Evolutionary conservation across 2,329 filamentous ascomycete genomes (phyloP), one percentile per base, ranked within the genome.

Genomic region (Stromatinia cepivora): DNA sequence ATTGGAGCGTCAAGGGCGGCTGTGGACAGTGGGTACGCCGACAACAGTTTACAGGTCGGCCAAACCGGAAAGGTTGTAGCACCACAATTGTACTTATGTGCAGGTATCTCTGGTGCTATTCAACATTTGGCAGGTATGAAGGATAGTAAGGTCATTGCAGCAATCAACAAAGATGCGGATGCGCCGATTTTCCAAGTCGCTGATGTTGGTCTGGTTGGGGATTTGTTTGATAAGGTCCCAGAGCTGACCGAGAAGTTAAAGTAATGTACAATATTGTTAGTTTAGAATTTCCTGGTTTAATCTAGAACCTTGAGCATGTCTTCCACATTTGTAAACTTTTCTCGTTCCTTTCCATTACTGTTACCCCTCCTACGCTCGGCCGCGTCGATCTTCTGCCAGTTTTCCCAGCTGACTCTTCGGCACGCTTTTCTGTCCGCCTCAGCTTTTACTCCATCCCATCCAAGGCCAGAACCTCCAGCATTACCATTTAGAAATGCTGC

Each of bases 51-150:
- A 75, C 95, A 99, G 82, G 94, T 99, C 73, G 95, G 95, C 58
- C 95, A 99, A 85, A 99, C 95, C 20, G 95, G 95, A 77, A 99
- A 99, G 87, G 97, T 98, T 72, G 94, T 99, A 67, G 95, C 95
- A 59, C 95, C 95, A 70, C 90, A 99, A 81, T 84, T 99, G 71
- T 99, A 99, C 80, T 86, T 99, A 75, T 96, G 93, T 67, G 94
- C 94, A 17, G 95, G 95, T 78, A 98, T 99, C 76, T 97, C 93
- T 11, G 95, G 95, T 67, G 95, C 95, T 31, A 99, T 99, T 76
- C 95, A 99, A 83, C 95, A 99, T 84, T 82, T 99, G 81, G 95
- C 95, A 45, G 95, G 95, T 79, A 99, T 99, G 95, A 99, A 99
- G 87, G 95, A 99, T 79, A 97, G 93, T 84, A 99, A 99, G 84